phyloP scores from a whole-genome alignment of 176 grass and related monocot species.

The Poa annua region DNA sequence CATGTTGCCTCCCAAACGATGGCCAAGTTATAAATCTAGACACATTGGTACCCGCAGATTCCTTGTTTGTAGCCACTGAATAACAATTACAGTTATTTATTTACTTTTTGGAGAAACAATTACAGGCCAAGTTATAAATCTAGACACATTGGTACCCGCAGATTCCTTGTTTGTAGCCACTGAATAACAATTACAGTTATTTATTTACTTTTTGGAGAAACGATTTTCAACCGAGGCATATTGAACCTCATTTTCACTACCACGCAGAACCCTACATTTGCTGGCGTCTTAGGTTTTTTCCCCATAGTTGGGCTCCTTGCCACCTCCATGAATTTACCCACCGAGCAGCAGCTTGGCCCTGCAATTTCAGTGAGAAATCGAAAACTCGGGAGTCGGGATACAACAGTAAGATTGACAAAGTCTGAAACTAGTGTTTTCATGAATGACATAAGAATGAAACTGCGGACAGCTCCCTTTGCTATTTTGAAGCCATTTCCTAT shows the following conservation, averaged over 20 bases:
- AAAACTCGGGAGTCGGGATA: neutral
- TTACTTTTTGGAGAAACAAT: neutral
- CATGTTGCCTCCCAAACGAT: neutral
- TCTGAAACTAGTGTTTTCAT: neutral
- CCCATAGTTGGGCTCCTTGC: neutral
- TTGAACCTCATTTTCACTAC: neutral
- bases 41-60: neutral
- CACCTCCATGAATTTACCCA: neutral
- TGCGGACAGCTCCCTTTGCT: neutral
- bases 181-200: neutral
- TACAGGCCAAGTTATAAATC: neutral
- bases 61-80: neutral
- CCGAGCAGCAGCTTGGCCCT: too few relatives aligned
- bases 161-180: neutral
- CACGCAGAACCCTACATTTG: neutral
- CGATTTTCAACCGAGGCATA: neutral
- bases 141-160: too few relatives aligned
- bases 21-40: neutral
- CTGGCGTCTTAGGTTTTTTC: neutral
- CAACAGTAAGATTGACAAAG: neutral
- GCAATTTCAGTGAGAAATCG: neutral
- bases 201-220: neutral
- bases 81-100: neutral
- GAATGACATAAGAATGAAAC: neutral
- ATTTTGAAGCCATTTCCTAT: neutral